Percentiles rank a stretch among this genome's conserved stretches.
Conservation (phyloP, 805 yeast genomes). For the Lachancea sp. region DNA sequence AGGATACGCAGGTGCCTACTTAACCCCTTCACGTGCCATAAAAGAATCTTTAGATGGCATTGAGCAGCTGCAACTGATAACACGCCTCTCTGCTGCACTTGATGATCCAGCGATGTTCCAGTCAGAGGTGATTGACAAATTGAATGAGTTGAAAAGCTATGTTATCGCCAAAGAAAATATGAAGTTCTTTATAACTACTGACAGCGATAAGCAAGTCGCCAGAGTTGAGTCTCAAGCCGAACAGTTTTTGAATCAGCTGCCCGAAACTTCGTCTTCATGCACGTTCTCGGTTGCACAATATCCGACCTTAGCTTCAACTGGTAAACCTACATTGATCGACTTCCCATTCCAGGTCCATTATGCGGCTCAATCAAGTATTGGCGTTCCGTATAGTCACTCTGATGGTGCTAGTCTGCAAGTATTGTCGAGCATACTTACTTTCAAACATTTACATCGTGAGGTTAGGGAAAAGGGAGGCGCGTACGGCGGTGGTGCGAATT, state of each 20-base stretch:
- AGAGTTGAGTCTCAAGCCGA: slow-evolving; percentile 23
- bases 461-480: slow-evolving; percentile 97
- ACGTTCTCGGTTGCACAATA: slow-evolving; percentile 7
- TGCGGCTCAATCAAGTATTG: slow-evolving; percentile 59
- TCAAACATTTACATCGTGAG: slow-evolving; percentile 78
- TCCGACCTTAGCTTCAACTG: slow-evolving; percentile 3
- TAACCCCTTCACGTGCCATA: slow-evolving; percentile 55
- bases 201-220: slow-evolving; percentile 33
- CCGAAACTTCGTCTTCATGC: slow-evolving; percentile 11
- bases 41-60: slow-evolving; percentile 68
- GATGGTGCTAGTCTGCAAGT: slow-evolving; percentile 87
- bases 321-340: slow-evolving; percentile 44
- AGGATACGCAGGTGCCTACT: slow-evolving; percentile 54
- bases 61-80: slow-evolving; percentile 65
- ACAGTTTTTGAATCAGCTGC: slow-evolving; percentile 26
- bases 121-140: slow-evolving; percentile 56
- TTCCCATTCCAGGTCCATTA: slow-evolving; percentile 89
- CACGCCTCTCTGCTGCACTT: slow-evolving; percentile 44
- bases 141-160: slow-evolving; percentile 44
- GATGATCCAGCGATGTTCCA: slow-evolving; percentile 47
- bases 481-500: slow-evolving; percentile 91
- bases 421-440: slow-evolving; percentile 71
- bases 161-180: slow-evolving; percentile 40
- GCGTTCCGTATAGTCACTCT: slow-evolving; percentile 56
- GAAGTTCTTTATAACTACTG: slow-evolving; percentile 55